A percentile compares a stretch with the other conserved stretches of the same genome.
phyloP scores from a whole-genome alignment of 306 rosid genomes.

The Prunus fruticosa region DNA sequence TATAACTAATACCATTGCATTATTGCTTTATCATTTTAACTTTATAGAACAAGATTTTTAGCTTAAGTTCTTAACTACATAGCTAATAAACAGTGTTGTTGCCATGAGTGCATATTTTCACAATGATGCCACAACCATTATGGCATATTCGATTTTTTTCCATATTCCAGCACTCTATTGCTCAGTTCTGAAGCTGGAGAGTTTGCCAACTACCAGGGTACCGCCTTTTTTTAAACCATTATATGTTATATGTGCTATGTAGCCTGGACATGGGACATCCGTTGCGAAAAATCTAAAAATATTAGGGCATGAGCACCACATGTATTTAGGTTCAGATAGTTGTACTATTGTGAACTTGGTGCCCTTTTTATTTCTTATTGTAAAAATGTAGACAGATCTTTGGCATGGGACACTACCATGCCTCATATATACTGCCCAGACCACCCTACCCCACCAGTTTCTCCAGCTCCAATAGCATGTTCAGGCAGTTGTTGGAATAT shows the following conservation, averaged over 20 bases:
- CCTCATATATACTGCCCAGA: neutral
- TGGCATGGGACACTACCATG: neutral
- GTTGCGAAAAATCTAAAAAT: neutral
- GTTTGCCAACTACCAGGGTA: neutral
- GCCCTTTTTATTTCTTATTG: neutral
- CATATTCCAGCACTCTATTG: neutral
- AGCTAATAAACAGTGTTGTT: neutral
- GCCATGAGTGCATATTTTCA: neutral
- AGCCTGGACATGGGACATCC: neutral
- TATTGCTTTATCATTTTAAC: neutral
- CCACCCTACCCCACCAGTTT: neutral
- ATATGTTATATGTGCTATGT: neutral
- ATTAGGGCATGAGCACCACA: neutral
- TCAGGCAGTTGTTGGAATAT: neutral
- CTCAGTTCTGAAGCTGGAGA: neutral
- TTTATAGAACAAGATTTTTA: neutral
- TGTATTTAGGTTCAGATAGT: neutral
- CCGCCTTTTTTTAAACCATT: neutral
- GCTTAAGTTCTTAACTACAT: too few species aligned
- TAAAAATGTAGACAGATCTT: neutral
- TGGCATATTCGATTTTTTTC: neutral
- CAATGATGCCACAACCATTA: neutral
- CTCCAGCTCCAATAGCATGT: neutral
- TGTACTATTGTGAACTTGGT: neutral
- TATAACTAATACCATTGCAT: neutral